Evolutionary conservation across 2,329 filamentous ascomycete species (phyloP).

Genomic region (Lomentospora prolificans): DNA sequence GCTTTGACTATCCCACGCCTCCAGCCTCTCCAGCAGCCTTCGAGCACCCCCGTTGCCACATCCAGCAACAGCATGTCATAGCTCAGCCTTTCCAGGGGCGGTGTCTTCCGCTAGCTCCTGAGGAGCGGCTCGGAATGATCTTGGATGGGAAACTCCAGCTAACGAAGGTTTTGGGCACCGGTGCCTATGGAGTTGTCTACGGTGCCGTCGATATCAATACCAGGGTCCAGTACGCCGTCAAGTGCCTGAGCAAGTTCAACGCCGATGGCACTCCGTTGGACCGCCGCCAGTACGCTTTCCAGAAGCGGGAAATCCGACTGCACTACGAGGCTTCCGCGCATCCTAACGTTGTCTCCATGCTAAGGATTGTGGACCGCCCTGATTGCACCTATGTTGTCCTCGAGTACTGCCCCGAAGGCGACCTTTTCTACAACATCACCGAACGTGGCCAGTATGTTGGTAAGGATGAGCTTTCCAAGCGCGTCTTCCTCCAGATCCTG

Average conservation of each 20-base stretch:
- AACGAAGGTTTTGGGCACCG: slow-evolving; percentile 77
- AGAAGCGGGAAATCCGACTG: slow-evolving; percentile 83
- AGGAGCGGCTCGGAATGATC: slow-evolving; percentile 77
- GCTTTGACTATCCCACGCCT: slow-evolving; percentile 47
- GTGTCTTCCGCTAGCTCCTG: slow-evolving; percentile 54
- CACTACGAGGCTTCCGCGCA: slow-evolving; percentile 86
- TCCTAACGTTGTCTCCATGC: slow-evolving; percentile 84
- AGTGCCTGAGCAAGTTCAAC: slow-evolving; percentile 90
- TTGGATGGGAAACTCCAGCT: slow-evolving; percentile 77
- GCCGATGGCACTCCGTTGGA: slow-evolving; percentile 62
- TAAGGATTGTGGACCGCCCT: slow-evolving; percentile 82
- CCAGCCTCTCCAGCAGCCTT: slow-evolving; percentile 47
- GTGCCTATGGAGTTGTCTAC: slow-evolving; percentile 96
- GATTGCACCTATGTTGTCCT: slow-evolving; percentile 95
- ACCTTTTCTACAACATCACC: slow-evolving; percentile 95
- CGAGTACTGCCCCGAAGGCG: slow-evolving; percentile 94
- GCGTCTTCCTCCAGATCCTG: slow-evolving; percentile 87
- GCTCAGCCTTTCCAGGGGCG: slow-evolving; percentile 31
- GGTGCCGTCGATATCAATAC: slow-evolving; percentile 76
- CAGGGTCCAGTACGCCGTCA: slow-evolving; percentile 80
- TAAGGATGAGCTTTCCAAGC: slow-evolving; percentile 79
- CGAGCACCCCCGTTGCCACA: slow-evolving; percentile 31
- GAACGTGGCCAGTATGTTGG: slow-evolving; percentile 88
- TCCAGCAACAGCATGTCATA: slow-evolving; percentile 26
- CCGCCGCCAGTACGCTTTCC: slow-evolving; percentile 76